Evolutionary conservation across 495 filamentous ascomycete genomes (phyloP).

Genomic region (Daldinia loculata): DNA sequence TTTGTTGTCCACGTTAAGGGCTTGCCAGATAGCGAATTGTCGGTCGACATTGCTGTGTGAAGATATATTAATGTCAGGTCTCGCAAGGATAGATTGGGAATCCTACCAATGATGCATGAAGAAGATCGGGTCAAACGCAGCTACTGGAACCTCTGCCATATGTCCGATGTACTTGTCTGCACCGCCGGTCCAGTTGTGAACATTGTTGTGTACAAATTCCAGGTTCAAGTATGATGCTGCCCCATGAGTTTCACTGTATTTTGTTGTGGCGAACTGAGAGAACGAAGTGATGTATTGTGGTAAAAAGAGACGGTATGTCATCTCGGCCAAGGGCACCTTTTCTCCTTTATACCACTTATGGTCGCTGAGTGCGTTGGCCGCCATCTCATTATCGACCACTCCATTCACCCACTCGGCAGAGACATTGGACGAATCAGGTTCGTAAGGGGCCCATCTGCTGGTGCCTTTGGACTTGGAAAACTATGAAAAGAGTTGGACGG

Average conservation of each 20-base stretch:
- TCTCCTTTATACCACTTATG: not conserved
- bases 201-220: slow-evolving; percentile 7
- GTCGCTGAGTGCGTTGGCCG: not conserved
- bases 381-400: not conserved
- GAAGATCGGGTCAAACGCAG: slow-evolving; percentile 4
- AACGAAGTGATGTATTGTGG: not conserved
- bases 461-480: slow-evolving; percentile 1
- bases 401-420: slow-evolving; percentile 7
- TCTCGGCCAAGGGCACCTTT: not conserved
- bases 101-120: slow-evolving; percentile 3
- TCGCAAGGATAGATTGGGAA: not conserved
- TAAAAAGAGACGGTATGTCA: slow-evolving; percentile 5
- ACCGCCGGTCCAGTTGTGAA: slow-evolving; percentile 4
- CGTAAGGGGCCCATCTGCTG: slow-evolving; percentile 4
- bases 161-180: not conserved
- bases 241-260: not conserved
- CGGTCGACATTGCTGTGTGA: slow-evolving; percentile 2
- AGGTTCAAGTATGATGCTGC: slow-evolving; percentile 1
- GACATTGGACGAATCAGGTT: not conserved
- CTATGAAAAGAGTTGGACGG: not conserved
- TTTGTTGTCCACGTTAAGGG: not conserved
- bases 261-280: slow-evolving; percentile 7
- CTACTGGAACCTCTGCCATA: slow-evolving; percentile 5
- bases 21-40: slow-evolving; percentile 7
- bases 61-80: not conserved